Evolutionary conservation across 1,139 yeast genomes (phyloP), one percentile per base, ranked within the genome.

Genomic region (Blastobotrys persicus): DNA sequence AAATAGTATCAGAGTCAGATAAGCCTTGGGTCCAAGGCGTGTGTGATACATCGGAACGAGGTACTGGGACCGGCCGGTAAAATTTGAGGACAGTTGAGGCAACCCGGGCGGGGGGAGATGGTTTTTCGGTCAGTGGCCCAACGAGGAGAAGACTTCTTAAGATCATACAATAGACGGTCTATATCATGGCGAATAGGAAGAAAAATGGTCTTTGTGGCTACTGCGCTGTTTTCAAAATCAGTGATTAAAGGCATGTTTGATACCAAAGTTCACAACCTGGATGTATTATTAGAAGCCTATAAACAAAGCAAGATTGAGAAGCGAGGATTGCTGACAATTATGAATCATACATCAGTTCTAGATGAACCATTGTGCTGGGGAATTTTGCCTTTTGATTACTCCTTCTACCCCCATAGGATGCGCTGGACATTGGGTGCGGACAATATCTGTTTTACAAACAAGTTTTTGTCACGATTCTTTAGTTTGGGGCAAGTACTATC

Each of bases 391-490:
- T 74, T 49, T 34, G 50, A 81, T 44, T 81, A 79, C 58, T 85
- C 81, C 57, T 68, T 72, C 17, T 79, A 83, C 52, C 71, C 87
- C 13, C 85, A 83, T 55, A 78, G 81, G 50, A 79, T 89, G 49
- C 74, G 98, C 60, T 92, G 98, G 98, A 91, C 96, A 4, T 74
- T 92, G 55, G 98, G 96, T 0, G 98, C 98, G 6, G 82, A 85
- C 50, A 91, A 92, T 64, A 81, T 92, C 33, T 91, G 98, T 64
- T 92, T 92, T 66, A 79, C 82, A 23, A 57, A 57, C 46, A 23
- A 32, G 34, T 40, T 58, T 3, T 51, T 61, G 6, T 43, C 61
- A 17, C 48, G 52, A 32, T 91, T 88, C 63, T 92, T 92, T 71
- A 82, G 89, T 35, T 70, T 88, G 52, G 98, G 98, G 2, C 91